These are phyloP conservation scores for Pichia eremophila DNA, from an alignment of 805 yeast genomes.

Conservation along the genomic window DNA sequence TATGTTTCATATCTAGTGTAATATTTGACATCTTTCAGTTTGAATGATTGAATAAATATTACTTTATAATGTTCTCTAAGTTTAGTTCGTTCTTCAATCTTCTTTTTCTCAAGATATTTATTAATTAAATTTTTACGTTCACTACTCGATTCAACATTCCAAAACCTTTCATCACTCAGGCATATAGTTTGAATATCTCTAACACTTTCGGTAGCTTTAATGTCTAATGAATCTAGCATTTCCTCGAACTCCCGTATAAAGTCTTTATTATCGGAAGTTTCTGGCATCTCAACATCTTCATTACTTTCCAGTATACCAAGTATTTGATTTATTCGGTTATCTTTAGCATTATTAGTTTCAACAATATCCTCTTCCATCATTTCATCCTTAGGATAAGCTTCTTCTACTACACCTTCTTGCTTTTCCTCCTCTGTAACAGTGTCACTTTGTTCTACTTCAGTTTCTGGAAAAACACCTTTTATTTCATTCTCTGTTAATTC, in stretches of 20 bases:
- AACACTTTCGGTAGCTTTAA: slow-evolving; percentile 73
- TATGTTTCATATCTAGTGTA: slow-evolving; percentile 52
- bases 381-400: background rate
- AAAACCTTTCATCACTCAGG: slow-evolving; percentile 53
- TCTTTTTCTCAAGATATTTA: slow-evolving; percentile 44
- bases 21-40: slow-evolving; percentile 35
- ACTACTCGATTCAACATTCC: slow-evolving; percentile 56
- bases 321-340: background rate
- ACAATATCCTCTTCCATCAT: background rate
- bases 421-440: background rate
- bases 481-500: slow-evolving; percentile 11
- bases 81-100: slow-evolving; percentile 42
- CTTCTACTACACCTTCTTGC: too few relatives aligned
- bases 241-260: slow-evolving; percentile 29
- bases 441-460: background rate
- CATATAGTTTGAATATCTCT: slow-evolving; percentile 50
- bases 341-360: background rate
- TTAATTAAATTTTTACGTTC: slow-evolving; percentile 56
- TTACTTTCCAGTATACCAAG: background rate
- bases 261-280: background rate
- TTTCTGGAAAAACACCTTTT: background rate
- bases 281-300: background rate
- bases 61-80: slow-evolving; percentile 46
- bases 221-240: slow-evolving; percentile 45
- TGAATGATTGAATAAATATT: slow-evolving; percentile 42